Evolutionary conservation across 2,329 filamentous ascomycete genomes (phyloP).

Genomic region (Aspergillus sp.): DNA sequence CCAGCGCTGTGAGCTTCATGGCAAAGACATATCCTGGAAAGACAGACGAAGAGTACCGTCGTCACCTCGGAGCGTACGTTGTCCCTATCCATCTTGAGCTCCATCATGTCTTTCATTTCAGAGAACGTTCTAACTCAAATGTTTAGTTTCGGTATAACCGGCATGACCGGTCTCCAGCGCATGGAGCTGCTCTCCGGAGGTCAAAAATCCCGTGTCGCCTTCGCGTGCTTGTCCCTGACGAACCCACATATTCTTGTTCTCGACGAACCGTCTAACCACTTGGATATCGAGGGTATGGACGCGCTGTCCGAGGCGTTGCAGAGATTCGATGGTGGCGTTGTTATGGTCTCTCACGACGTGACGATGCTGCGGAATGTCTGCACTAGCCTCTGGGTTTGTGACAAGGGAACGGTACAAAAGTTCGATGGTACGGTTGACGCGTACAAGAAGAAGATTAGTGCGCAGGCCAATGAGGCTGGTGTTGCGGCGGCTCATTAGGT

Average conservation of each 20-base stretch:
- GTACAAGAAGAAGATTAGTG: slow-evolving; percentile 95
- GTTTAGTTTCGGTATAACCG: slow-evolving; percentile 71
- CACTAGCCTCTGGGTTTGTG: slow-evolving; percentile 93
- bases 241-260: slow-evolving; percentile 98
- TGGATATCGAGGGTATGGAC: slow-evolving; percentile 99
- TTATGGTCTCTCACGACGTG: slow-evolving; percentile 99
- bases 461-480: slow-evolving; percentile 85
- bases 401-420: slow-evolving; percentile 90
- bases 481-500: slow-evolving; percentile 60
- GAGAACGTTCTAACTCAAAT: background rate
- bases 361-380: slow-evolving; percentile 98
- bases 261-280: slow-evolving; percentile 96
- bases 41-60: slow-evolving; percentile 94
- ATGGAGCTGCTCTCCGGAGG: slow-evolving; percentile 93
- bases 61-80: slow-evolving; percentile 87
- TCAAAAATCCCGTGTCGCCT: slow-evolving; percentile 97
- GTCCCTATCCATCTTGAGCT: background rate
- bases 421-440: slow-evolving; percentile 93
- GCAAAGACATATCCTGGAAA: slow-evolving; percentile 86
- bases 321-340: slow-evolving; percentile 88
- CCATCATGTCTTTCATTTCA: background rate
- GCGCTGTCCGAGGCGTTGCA: slow-evolving; percentile 82
- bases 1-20: slow-evolving; percentile 95
- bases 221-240: slow-evolving; percentile 90
- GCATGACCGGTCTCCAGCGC: slow-evolving; percentile 94